Conservation (phyloP, 495 filamentous ascomycete species). For the Tuber microsphaerosporum region DNA sequence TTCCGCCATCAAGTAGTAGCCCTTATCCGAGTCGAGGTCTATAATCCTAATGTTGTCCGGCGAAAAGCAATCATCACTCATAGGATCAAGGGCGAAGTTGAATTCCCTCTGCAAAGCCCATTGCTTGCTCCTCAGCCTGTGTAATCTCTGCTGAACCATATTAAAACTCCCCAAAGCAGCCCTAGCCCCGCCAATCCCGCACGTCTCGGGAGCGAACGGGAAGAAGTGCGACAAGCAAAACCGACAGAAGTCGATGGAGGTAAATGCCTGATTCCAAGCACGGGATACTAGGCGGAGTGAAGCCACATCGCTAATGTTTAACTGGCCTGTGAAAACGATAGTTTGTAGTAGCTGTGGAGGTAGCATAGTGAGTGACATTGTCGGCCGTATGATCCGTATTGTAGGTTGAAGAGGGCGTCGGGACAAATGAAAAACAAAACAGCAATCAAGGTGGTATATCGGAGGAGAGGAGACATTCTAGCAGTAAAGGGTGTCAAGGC, state of each 20-base stretch:
- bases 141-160: conserved; percentile 14
- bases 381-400: background rate
- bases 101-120: conserved; percentile 21
- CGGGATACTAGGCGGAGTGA: conserved; percentile 22
- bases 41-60: conserved; percentile 13
- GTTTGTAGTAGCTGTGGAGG: conserved; percentile 11
- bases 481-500: background rate
- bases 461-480: background rate
- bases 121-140: conserved; percentile 12
- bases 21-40: conserved; percentile 18
- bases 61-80: conserved; percentile 7
- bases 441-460: background rate
- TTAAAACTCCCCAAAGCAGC: conserved; percentile 14
- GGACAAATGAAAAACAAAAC: background rate
- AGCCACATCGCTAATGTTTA: conserved; percentile 20
- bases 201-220: conserved; percentile 20
- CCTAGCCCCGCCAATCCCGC: background rate
- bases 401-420: background rate
- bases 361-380: conserved; percentile 18
- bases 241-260: conserved; percentile 8
- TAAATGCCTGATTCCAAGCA: conserved; percentile 14
- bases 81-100: conserved; percentile 9
- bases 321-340: conserved; percentile 11
- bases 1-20: conserved; percentile 19
- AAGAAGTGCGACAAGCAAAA: conserved; percentile 23